Conservation (phyloP, 2,329 filamentous ascomycete genomes). For the Xylariaceae sp. region DNA sequence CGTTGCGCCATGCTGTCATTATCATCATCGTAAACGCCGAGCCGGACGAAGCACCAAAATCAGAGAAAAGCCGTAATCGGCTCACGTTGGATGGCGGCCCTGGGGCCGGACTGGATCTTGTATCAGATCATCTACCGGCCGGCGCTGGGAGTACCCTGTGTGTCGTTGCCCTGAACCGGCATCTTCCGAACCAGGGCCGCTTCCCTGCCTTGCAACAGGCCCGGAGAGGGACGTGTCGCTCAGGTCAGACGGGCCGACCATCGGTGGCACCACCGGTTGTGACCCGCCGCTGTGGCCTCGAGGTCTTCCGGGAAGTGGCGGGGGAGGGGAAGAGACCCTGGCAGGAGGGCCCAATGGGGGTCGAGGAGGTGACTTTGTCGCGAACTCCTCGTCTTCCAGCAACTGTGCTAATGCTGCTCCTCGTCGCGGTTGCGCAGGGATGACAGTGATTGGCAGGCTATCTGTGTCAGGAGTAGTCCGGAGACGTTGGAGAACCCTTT, state of each 20-base stretch:
- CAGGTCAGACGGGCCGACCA: slow-evolving; percentile 15
- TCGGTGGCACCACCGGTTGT: slow-evolving; percentile 13
- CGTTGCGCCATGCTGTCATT: slow-evolving; percentile 15
- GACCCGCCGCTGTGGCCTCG: slow-evolving; percentile 15
- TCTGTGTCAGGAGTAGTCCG: slow-evolving; percentile 49
- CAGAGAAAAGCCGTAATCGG: slow-evolving; percentile 1
- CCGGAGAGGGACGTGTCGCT: slow-evolving; percentile 13
- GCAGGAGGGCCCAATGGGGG: slow-evolving; percentile 8
- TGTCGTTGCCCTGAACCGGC: slow-evolving; percentile 16
- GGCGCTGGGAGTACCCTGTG: slow-evolving; percentile 18
- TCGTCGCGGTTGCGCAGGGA: slow-evolving; percentile 55
- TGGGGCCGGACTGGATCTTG: slow-evolving; percentile 11
- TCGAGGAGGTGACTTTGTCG: slow-evolving; percentile 6
- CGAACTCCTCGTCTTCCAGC: slow-evolving; percentile 46
- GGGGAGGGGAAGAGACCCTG: slow-evolving; percentile 7
- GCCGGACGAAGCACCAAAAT: slow-evolving; percentile 6
- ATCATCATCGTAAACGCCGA: slow-evolving; percentile 8
- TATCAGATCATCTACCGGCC: slow-evolving; percentile 23
- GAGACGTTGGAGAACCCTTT: slow-evolving; percentile 52
- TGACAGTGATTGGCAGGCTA: slow-evolving; percentile 53
- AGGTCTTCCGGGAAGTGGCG: slow-evolving; percentile 10
- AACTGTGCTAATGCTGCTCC: slow-evolving; percentile 52
- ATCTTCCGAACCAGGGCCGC: slow-evolving; percentile 7
- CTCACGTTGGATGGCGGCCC: slow-evolving; percentile 6
- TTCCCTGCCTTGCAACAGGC: slow-evolving; percentile 13